Evolutionary conservation across 2,329 filamentous ascomycete species (phyloP), one percentile per base, ranked within the genome.

Genomic region (Talaromyces sp.): DNA sequence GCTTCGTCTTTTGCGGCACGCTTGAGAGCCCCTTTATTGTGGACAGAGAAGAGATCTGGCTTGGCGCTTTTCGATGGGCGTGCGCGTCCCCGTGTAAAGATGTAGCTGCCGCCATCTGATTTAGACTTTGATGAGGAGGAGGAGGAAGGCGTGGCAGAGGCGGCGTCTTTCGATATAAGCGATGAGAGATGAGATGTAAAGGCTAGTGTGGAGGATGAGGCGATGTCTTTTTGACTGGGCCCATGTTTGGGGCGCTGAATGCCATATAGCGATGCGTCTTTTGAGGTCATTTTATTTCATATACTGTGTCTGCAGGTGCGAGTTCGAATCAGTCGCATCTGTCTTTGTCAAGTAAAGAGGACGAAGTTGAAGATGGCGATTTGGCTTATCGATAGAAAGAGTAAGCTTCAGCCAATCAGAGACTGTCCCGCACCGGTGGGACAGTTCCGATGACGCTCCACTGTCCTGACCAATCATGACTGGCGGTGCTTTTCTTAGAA

Each of bases 151-250:
- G 19, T 17, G 13, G 39, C 72, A 35, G 80, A 76, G 5, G 73
- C 64, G 10, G 73, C 63, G 61, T 77, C 68, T 61, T 77, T 79
- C 56, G 87, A 79, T 75, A 97, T 90, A 57, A 97, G 84, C 46
- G 87, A 89, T 65, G 89, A 88, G 62, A 97, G 84, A 63, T 94
- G 89, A 10, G 90, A 89, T n/a, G 89, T 86, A 77, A 99, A 97
- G 69, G 91, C 86, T 56, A 96, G 84, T 45, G 85, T 87, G 53
- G 84, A 87, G 17, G 91, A 84, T 17, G 85, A 84, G 19, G 81
- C 80, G 58, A 89, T 83, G 67, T 88, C 85, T 68, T 85, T 86
- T 63, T 83, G 80, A 66, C 77, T 74, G 53, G 70, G 70, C 60
- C 72, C 70, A 40, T 85, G 86, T 73, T 91, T 93, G 10, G 83